Conservation (phyloP, 75 land plant genomes). For the Pseudotsuga menziesii region DNA sequence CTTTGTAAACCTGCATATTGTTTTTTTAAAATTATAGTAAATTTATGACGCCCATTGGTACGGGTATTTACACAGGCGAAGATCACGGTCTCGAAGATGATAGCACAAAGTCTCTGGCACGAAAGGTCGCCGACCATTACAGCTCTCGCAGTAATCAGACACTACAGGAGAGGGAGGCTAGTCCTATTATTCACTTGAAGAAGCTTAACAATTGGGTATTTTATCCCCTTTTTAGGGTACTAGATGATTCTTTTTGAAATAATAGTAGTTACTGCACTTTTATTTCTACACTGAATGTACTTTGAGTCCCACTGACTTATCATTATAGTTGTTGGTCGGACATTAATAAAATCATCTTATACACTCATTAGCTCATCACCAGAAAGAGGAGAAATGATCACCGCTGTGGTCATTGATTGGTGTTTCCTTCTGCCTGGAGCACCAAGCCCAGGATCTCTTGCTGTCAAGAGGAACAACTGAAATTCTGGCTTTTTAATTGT, state of each 20-base stretch:
- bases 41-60: slow-evolving; percentile 13
- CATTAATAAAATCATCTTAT: no score
- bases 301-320: no score
- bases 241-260: neutral
- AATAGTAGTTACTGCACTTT: no score
- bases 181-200: slow-evolving; percentile 95
- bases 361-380: no score
- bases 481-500: no score
- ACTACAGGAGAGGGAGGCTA: slow-evolving; percentile 88
- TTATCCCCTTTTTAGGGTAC: neutral
- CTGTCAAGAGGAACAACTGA: no score
- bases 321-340: no score
- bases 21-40: slow-evolving; percentile 11
- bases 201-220: slow-evolving; percentile 96
- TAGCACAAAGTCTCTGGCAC: slow-evolving; percentile 39
- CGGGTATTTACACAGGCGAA: slow-evolving; percentile 1
- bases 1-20: neutral
- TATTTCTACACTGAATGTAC: no score
- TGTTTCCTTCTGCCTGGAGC: no score
- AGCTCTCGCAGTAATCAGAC: slow-evolving; percentile 89
- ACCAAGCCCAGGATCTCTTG: no score
- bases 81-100: slow-evolving; percentile 28
- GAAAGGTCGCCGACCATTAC: slow-evolving; percentile 83
- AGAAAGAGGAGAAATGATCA: neutral
- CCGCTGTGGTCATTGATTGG: no score